These are phyloP conservation scores for Blastomyces silverae DNA, from an alignment of 2,329 filamentous ascomycete species.

Conservation along the genomic window DNA sequence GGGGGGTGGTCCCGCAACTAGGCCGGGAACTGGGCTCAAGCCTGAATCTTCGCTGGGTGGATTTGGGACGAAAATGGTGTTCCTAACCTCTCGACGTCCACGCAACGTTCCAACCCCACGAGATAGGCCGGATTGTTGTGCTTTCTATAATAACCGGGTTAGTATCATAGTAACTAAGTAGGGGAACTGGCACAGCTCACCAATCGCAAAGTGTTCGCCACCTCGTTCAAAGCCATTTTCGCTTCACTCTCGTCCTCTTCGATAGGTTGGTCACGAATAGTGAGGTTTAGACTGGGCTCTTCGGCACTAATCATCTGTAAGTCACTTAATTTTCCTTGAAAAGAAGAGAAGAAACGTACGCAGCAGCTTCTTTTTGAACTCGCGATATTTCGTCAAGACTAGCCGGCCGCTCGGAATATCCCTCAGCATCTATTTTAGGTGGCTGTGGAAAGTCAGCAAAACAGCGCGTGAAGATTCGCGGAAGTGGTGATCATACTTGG, in stretches of 20 bases:
- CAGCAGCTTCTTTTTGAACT: constrained; percentile 40
- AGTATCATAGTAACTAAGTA: background rate
- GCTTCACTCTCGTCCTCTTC: constrained; percentile 46
- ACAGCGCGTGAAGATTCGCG: background rate
- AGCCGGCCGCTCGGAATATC: constrained; percentile 36
- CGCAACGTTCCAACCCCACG: constrained; percentile 70
- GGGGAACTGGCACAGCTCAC: constrained; percentile 27
- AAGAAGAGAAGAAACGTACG: constrained; percentile 25
- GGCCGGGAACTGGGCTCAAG: constrained; percentile 27
- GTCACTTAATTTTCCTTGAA: constrained; percentile 4
- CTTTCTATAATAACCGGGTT: constrained; percentile 34
- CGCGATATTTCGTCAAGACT: constrained; percentile 42
- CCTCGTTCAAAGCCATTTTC: constrained; percentile 44
- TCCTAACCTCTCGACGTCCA: constrained; percentile 83
- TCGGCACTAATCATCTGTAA: constrained; percentile 33
- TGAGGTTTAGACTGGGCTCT: constrained; percentile 42
- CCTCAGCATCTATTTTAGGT: constrained; percentile 36
- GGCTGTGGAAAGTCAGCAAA: constrained; percentile 16
- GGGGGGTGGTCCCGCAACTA: constrained; percentile 26
- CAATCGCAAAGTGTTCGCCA: constrained; percentile 45
- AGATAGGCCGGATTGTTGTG: constrained; percentile 49
- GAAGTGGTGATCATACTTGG: background rate
- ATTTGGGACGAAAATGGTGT: constrained; percentile 73
- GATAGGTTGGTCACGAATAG: constrained; percentile 46
- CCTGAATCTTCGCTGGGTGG: constrained; percentile 34